Evolutionary conservation across 208 protist species (phyloP).

Genomic region (Trypanosoma caninum): DNA sequence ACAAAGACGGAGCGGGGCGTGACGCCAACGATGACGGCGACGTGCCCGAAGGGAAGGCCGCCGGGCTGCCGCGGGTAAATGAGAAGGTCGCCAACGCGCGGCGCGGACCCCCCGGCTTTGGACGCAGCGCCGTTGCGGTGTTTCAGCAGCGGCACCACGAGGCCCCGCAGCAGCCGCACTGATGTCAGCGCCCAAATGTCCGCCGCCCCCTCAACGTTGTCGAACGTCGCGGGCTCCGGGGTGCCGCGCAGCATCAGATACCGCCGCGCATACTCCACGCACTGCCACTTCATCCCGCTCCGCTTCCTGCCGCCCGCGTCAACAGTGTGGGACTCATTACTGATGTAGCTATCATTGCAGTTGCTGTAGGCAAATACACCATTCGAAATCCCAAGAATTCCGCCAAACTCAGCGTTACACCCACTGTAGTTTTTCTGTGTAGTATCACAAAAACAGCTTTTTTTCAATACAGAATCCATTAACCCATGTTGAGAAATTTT

Average conservation of each 20-base stretch:
- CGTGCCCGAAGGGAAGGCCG: slow-evolving; percentile 66
- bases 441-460: background rate
- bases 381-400: slow-evolving; percentile 33
- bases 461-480: background rate
- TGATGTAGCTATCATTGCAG: slow-evolving; percentile 50
- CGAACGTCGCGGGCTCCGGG: slow-evolving; percentile 53
- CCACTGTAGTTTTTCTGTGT: background rate
- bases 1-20: slow-evolving; percentile 35
- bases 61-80: slow-evolving; percentile 54
- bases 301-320: background rate
- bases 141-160: slow-evolving; percentile 38
- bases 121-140: slow-evolving; percentile 29
- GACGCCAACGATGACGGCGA: slow-evolving; percentile 67
- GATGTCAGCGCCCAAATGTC: slow-evolving; percentile 63
- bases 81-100: slow-evolving; percentile 51
- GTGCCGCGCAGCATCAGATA: slow-evolving; percentile 79
- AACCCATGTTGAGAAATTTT: background rate
- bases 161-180: slow-evolving; percentile 38
- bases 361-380: slow-evolving; percentile 52
- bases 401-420: slow-evolving; percentile 34
- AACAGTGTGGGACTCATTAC: slow-evolving; percentile 9
- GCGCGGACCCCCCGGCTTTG: slow-evolving; percentile 25
- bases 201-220: slow-evolving; percentile 46
- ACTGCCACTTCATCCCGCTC: slow-evolving; percentile 79
- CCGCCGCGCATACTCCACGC: slow-evolving; percentile 83